A percentile compares a stretch with the other conserved stretches of the same genome.
Conservation (phyloP, 495 filamentous ascomycete genomes). For the Clohesyomyces aquaticus region DNA sequence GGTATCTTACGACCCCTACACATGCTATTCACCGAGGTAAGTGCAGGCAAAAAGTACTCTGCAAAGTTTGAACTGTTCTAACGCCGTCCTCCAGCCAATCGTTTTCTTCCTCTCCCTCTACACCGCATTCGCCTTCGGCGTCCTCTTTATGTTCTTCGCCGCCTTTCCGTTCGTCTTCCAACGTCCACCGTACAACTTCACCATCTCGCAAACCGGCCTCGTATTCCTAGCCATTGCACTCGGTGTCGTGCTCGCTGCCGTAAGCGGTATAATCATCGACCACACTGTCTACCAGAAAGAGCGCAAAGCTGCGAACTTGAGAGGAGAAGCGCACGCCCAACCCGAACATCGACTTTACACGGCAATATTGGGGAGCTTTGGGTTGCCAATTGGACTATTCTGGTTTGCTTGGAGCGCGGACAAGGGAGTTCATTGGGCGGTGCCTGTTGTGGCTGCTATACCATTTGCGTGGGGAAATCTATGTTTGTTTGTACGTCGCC, state of each 20-base stretch:
- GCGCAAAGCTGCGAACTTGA: constrained; percentile 49
- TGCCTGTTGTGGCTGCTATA: constrained; percentile 68
- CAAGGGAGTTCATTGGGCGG: constrained; percentile 62
- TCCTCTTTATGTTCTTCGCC: constrained; percentile 69
- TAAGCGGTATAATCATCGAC: constrained; percentile 55
- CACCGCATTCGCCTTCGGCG: constrained; percentile 63
- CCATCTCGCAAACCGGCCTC: constrained; percentile 53
- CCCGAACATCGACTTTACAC: constrained; percentile 86
- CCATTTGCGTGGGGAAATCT: constrained; percentile 72
- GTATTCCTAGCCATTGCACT: constrained; percentile 62
- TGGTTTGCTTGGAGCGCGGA: constrained; percentile 71
- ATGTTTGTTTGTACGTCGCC: constrained; percentile 55
- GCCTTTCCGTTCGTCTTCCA: constrained; percentile 57
- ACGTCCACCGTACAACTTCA: constrained; percentile 32
- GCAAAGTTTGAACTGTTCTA: background rate
- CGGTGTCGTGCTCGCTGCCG: constrained; percentile 57
- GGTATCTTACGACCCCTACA: constrained; percentile 62
- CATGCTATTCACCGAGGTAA: constrained; percentile 64
- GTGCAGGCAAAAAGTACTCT: background rate
- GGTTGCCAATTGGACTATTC: constrained; percentile 71
- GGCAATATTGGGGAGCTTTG: constrained; percentile 73
- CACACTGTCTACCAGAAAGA: constrained; percentile 47
- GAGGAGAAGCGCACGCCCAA: constrained; percentile 68
- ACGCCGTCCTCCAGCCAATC: constrained; percentile 52
- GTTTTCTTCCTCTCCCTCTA: constrained; percentile 66